These are phyloP conservation scores for Rhinocladiella mackenziei DNA, from an alignment of 2,329 filamentous ascomycete genomes.

Conservation along the genomic window DNA sequence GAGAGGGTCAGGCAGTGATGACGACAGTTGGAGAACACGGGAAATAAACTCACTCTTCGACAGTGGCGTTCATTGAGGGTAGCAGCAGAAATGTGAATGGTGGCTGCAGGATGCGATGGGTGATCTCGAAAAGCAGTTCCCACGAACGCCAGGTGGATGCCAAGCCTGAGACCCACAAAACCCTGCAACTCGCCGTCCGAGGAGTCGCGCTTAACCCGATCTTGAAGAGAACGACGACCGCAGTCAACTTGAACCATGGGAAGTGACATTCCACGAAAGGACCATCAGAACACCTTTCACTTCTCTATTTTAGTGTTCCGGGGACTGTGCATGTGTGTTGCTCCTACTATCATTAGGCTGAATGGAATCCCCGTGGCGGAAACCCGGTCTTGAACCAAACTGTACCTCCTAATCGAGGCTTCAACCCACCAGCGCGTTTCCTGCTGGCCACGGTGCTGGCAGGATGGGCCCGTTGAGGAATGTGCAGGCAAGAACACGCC, in stretches of 20 bases:
- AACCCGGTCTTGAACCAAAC: constrained; percentile 14
- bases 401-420: constrained; percentile 17
- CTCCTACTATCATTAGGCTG: constrained; percentile 1
- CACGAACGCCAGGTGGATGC: not conserved
- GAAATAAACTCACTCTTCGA: constrained; percentile 30
- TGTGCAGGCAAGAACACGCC: constrained; percentile 25
- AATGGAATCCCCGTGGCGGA: constrained; percentile 15
- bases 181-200: not conserved
- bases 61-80: constrained; percentile 18
- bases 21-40: constrained; percentile 29
- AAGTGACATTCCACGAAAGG: not conserved
- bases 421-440: constrained; percentile 15
- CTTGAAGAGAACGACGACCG: constrained; percentile 10
- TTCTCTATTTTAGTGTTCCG: not conserved
- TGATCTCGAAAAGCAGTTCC: not conserved
- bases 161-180: constrained; percentile 4
- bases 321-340: not conserved
- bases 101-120: constrained; percentile 3
- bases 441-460: constrained; percentile 4
- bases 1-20: not conserved
- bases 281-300: not conserved
- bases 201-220: constrained; percentile 11
- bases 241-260: not conserved
- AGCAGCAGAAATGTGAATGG: constrained; percentile 7
- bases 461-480: constrained; percentile 26